These are phyloP conservation scores for rapeseed (Brassica napus) DNA, from an alignment of 345 rosid species.

Conservation along the genomic window Da-Ae NC_063447.1:54143501-54144000, in stretches of 20 bases:
- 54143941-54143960: no score
- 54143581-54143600: not conserved
- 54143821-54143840: not conserved
- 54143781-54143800: no score
- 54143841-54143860: not conserved
- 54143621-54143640: not conserved
- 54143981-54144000: no score
- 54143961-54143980: no score
- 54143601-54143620: not conserved
- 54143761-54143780: no score
- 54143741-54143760: not conserved
- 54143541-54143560: not conserved
- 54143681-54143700: not conserved
- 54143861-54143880: not conserved
- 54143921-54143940: no score
- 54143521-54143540: not conserved
- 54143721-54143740: not conserved
- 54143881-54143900: no score
- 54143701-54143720: not conserved
- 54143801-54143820: not conserved
- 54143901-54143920: no score
- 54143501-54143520: not conserved
- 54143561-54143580: not conserved
- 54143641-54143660: not conserved
- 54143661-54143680: not conserved